Evolutionary conservation across 208 protist species (phyloP).

Genomic region (Trypanosoma brucei): DNA sequence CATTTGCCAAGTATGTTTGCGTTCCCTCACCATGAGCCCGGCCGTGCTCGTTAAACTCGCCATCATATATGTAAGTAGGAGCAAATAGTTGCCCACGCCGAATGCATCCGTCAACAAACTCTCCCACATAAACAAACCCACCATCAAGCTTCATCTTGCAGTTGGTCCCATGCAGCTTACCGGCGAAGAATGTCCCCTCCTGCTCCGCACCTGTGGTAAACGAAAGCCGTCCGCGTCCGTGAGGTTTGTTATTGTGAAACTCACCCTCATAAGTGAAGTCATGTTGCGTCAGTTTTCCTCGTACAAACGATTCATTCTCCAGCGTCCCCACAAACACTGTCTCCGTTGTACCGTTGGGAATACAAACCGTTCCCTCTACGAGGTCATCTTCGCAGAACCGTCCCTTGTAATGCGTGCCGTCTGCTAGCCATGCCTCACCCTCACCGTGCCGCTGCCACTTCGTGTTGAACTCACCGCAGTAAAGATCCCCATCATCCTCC

Average conservation of each 20-base stretch:
- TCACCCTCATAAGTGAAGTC: constrained; percentile 86
- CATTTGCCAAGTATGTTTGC: constrained; percentile 84
- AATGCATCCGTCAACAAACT: constrained; percentile 83
- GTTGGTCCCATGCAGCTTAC: constrained; percentile 77
- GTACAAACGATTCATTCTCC: constrained; percentile 75
- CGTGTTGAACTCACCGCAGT: constrained; percentile 78
- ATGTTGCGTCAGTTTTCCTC: constrained; percentile 66
- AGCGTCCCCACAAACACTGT: constrained; percentile 81
- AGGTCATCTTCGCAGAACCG: constrained; percentile 75
- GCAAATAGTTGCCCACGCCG: constrained; percentile 80
- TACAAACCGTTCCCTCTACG: constrained; percentile 76
- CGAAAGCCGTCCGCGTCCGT: constrained; percentile 69
- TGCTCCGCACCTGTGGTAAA: constrained; percentile 79
- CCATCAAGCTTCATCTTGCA: constrained; percentile 90
- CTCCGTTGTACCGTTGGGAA: constrained; percentile 80
- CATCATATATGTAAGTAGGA: constrained; percentile 88
- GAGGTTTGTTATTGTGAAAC: constrained; percentile 77
- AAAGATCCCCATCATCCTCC: constrained; percentile 87
- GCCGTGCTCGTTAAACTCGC: constrained; percentile 86
- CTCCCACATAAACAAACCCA: constrained; percentile 86
- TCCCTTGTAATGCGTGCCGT: constrained; percentile 85
- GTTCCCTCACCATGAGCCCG: constrained; percentile 80
- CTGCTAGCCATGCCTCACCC: constrained; percentile 81
- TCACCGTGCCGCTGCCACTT: constrained; percentile 83
- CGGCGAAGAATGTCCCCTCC: constrained; percentile 83